Conservation (phyloP, 805 yeast genomes). For the Danielozyma ontarioensis region DNA sequence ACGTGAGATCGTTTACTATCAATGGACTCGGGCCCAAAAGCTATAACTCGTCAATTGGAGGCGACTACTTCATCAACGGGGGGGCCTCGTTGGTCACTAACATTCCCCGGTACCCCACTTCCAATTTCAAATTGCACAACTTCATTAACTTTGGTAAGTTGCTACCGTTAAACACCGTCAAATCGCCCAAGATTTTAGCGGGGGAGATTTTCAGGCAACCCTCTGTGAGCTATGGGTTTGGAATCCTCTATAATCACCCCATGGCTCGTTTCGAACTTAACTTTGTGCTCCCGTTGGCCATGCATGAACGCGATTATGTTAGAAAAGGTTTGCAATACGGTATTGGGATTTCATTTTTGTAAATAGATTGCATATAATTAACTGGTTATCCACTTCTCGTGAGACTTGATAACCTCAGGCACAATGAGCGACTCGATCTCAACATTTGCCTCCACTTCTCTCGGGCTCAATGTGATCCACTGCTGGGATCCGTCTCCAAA, state of each 20-base stretch:
- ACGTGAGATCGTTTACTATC: constrained; percentile 46
- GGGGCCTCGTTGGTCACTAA: constrained; percentile 42
- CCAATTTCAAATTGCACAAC: constrained; percentile 44
- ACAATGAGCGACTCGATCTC: constrained; percentile 80
- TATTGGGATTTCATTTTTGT: constrained; percentile 54
- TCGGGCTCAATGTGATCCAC: constrained; percentile 50
- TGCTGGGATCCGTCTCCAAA: constrained; percentile 35
- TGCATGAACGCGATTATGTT: constrained; percentile 39
- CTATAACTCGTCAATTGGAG: constrained; percentile 46
- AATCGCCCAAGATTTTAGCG: constrained; percentile 1
- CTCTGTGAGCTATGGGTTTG: constrained; percentile 42
- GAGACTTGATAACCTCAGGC: constrained; percentile 67
- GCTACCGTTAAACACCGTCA: constrained; percentile 16
- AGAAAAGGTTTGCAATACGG: constrained; percentile 57
- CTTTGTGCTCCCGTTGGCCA: constrained; percentile 45
- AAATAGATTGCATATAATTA: constrained; percentile 5
- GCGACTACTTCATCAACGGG: constrained; percentile 43
- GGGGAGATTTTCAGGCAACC: constrained; percentile 10
- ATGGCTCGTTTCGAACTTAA: constrained; percentile 55
- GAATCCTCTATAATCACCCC: constrained; percentile 51
- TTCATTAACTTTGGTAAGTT: constrained; percentile 47
- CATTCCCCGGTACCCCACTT: constrained; percentile 38
- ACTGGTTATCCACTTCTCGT: constrained; percentile 53
- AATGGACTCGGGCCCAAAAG: constrained; percentile 55
- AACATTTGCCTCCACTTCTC: constrained; percentile 32